These are phyloP conservation scores for Scutellaria galericulata DNA, from an alignment of 257 asterid genomes.

Conservation along the genomic window DNA sequence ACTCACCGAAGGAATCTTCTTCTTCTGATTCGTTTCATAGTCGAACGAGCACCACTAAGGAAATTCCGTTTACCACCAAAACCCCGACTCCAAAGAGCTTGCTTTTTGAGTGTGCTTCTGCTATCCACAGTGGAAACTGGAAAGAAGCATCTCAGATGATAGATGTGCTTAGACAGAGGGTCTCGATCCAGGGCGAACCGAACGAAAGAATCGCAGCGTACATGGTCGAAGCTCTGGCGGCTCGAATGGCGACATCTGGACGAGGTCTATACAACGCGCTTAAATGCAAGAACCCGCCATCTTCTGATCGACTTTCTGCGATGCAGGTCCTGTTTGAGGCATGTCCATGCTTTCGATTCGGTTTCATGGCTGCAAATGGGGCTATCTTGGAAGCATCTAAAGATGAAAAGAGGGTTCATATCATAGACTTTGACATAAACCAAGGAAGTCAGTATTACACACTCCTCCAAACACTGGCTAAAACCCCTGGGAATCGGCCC, in stretches of 20 bases:
- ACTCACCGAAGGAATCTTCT: constrained; percentile 76
- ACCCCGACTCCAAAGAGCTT: constrained; percentile 56
- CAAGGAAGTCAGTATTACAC: constrained; percentile 98
- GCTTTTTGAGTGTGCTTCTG: constrained; percentile 80
- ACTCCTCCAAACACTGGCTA: constrained; percentile 68
- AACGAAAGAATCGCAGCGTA: constrained; percentile 84
- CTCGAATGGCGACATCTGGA: constrained; percentile 88
- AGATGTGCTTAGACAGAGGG: constrained; percentile 66
- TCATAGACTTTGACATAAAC: constrained; percentile 85
- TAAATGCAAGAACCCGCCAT: constrained; percentile 82
- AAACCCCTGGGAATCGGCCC: constrained; percentile 56
- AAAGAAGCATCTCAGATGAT: constrained; percentile 64
- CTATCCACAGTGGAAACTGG: constrained; percentile 60
- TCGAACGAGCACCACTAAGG: constrained; percentile 46
- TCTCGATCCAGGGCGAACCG: constrained; percentile 91
- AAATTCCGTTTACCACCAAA: constrained; percentile 34
- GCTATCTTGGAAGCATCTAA: constrained; percentile 74
- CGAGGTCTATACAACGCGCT: constrained; percentile 85
- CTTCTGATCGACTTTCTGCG: constrained; percentile 76
- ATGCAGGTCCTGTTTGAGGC: constrained; percentile 98
- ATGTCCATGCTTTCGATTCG: constrained; percentile 89
- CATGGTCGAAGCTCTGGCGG: constrained; percentile 94
- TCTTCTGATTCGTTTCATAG: constrained; percentile 53
- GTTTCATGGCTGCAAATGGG: constrained; percentile 90
- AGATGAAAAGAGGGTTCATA: constrained; percentile 73